Evolutionary conservation across 306 rosid genomes (phyloP).

Genomic region (Glycyrrhiza uralensis): DNA sequence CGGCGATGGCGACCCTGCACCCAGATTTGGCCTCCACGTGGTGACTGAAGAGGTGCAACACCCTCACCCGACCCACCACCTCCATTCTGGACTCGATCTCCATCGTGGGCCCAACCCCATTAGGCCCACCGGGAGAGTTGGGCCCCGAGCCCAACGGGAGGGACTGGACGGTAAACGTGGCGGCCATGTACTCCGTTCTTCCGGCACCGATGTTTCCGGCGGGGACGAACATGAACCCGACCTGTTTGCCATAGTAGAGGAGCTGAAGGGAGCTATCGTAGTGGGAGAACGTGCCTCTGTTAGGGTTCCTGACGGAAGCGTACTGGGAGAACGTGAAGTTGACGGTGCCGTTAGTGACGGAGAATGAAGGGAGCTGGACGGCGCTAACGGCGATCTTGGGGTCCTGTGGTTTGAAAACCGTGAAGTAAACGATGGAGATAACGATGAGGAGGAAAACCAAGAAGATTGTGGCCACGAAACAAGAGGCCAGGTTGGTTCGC

Average conservation of each 20-base stretch:
- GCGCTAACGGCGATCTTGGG: constrained; percentile 69
- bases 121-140: neutral
- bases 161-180: constrained; percentile 68
- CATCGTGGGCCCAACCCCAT: constrained; percentile 47
- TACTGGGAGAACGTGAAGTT: constrained; percentile 84
- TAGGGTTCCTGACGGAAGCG: constrained; percentile 78
- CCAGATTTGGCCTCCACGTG: constrained; percentile 53
- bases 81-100: constrained; percentile 65
- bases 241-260: constrained; percentile 60
- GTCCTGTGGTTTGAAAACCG: constrained; percentile 75
- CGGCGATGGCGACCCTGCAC: constrained; percentile 60
- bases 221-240: constrained; percentile 95
- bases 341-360: constrained; percentile 58
- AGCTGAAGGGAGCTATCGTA: constrained; percentile 87
- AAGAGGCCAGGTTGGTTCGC: constrained; percentile 86
- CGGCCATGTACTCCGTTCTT: constrained; percentile 69
- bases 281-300: constrained; percentile 70
- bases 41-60: constrained; percentile 74
- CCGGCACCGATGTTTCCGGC: constrained; percentile 75
- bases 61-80: constrained; percentile 76
- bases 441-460: constrained; percentile 54
- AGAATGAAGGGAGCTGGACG: constrained; percentile 77
- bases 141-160: constrained; percentile 40
- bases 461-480: constrained; percentile 78
- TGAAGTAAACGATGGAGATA: constrained; percentile 61